phyloP scores from a whole-genome alignment of 176 grass and related monocot species.

The Guadua angustifolia region DNA sequence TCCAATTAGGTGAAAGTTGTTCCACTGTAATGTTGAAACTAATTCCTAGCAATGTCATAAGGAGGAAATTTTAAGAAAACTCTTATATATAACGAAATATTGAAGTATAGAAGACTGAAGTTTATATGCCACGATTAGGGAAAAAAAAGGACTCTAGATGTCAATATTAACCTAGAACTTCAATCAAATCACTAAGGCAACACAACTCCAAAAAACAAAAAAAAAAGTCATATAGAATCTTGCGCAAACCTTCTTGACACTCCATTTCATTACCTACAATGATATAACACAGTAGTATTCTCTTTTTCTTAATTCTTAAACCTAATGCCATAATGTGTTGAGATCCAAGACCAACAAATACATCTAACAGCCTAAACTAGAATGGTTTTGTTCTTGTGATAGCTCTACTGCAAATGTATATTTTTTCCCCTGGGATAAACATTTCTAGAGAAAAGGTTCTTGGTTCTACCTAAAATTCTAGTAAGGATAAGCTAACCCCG shows the following conservation, averaged over 20 bases:
- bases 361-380: not conserved
- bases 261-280: not conserved
- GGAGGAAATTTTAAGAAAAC: not conserved
- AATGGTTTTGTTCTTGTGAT: not conserved
- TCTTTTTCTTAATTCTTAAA: constrained; percentile 1
- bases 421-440: not conserved
- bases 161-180: constrained; percentile 15
- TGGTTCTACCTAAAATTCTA: not conserved
- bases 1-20: constrained; percentile 5
- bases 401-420: not conserved
- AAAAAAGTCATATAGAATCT: not conserved
- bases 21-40: not conserved
- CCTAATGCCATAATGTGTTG: not conserved
- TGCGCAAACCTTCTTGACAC: not conserved
- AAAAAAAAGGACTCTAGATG: constrained; percentile 1
- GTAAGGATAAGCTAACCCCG: not conserved
- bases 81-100: not conserved
- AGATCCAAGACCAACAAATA: constrained; percentile 12
- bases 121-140: constrained; percentile 10
- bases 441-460: constrained; percentile 16
- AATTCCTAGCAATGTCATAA: constrained; percentile 3
- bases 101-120: constrained; percentile 3
- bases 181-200: constrained; percentile 7
- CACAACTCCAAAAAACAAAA: constrained; percentile 23
- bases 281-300: not conserved